Base-by-base conservation (phyloP, 768 basidiomycete genomes). In the Boletus vermiculosoides region DNA sequence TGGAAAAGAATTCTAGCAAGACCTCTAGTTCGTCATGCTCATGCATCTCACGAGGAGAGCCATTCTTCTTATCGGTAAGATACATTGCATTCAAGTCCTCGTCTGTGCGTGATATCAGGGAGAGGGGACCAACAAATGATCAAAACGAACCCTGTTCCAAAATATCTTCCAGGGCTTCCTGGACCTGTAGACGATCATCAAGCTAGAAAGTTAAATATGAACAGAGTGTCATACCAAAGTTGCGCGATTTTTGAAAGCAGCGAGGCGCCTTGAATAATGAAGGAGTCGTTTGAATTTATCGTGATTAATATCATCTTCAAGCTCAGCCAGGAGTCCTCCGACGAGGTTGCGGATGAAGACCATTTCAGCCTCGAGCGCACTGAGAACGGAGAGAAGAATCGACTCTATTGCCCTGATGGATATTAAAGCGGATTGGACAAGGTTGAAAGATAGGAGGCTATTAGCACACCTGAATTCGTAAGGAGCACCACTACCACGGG, bases 71-170 rank as follows among this genome's bases (percentile, higher is more conserved):
- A 67, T 94, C 92, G 2, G 86, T 92, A 52, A 98, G 83, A 74
- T 98, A 94, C 96, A 98, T 97, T 0, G 92, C 92, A 41, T 86
- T 86, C 66, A 98, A 71, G 71, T 98, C 96, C 70, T 97, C 95
- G 63, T 98, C 96, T 96, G 55, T 31, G 56, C 25, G 56, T 48
- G 44, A 55, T 39, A 7, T 55, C 54, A 55, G 40, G 34, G 45
- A 57, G 12, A 42, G 33, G 41, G 31, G 10, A 22, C n/a, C 1
- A 25, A 25, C 36, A 36, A 25, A 23, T 36, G 22, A 48, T 20
- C 30, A n/a, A 53, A 39, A 59, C 70, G 50, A 60, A 92, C 94
- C 93, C 77, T 95, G 91, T 65, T 89, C 85, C 28, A 98, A 77
- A 1, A 98, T 84, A 72, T 98, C 96, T 61, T 97, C 93, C 5